Evolutionary conservation across 148 eudicot species (phyloP).

Genomic region (Vaccinium vitisidaea): DNA sequence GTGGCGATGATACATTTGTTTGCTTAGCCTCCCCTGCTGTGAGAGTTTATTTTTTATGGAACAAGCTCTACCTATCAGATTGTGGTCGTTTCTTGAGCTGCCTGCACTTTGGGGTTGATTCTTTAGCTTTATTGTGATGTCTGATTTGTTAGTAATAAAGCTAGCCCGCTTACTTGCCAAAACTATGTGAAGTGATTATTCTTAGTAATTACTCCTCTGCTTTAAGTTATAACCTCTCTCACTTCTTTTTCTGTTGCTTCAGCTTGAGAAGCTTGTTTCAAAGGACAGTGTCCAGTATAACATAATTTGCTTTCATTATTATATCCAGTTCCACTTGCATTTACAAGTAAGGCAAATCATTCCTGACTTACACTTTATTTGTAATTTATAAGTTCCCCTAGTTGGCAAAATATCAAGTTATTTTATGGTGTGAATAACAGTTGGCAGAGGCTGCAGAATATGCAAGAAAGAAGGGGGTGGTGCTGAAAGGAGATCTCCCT

Average conservation of each 20-base stretch:
- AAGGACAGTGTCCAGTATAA: constrained; percentile 69
- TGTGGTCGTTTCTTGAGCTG: not conserved
- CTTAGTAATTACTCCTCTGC: not conserved
- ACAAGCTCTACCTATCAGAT: not conserved
- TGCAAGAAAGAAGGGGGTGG: constrained; percentile 83
- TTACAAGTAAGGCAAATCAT: constrained; percentile 52
- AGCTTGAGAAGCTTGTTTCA: constrained; percentile 87
- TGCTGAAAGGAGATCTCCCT: constrained; percentile 95
- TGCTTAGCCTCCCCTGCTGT: not conserved
- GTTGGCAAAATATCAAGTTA: not conserved
- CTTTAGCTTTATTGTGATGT: not conserved
- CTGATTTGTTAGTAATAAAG: not conserved
- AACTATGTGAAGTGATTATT: not conserved
- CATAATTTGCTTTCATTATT: constrained; percentile 76
- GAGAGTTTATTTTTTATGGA: not conserved
- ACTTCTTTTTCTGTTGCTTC: constrained; percentile 24
- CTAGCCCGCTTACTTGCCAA: not conserved
- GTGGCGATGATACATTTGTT: not conserved
- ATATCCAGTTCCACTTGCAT: constrained; percentile 87
- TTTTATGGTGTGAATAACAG: constrained; percentile 34
- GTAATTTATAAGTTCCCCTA: constrained; percentile 4
- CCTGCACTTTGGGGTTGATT: not conserved
- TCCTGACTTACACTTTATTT: constrained; percentile 5
- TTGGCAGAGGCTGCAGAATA: constrained; percentile 85
- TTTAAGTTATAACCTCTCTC: not conserved